Evolutionary conservation across 352 stramenopile genomes (phyloP), one percentile per base, ranked within the genome.

Genomic region (Chrysophaeum taylorii): DNA sequence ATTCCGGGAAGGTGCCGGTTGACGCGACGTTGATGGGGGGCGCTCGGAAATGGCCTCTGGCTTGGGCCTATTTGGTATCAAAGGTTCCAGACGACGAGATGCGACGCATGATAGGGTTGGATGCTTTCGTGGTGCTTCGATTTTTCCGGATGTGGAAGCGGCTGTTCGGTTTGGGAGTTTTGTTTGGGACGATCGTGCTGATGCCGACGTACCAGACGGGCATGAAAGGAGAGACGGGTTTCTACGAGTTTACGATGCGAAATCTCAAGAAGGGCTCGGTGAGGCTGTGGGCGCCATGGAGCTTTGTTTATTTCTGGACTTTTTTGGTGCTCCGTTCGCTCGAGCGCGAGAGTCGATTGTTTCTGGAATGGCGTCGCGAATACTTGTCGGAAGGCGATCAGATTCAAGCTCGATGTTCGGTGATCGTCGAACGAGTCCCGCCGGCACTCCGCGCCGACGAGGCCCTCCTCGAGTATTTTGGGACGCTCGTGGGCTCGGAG

Each of bases 381-480:
- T 82, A 76, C 75, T 73, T 84, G 62, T 25, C 23, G 23, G 54
- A 45, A 27, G 71, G 67, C 7, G 42, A 63, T 27, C 35, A 53
- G 25, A 61, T 63, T 39, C 53, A 73, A 43, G 33, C 29, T 35
- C 69, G 43, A 53, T 77, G 27, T 41, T 75, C 79, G 27, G 60
- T 89, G 0, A 74, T 80, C 64, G 73, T 89, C 18, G 84, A 89
- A 68, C 81, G 84, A 43, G 81, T 89, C 36, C 84, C 84, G 2
- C 45, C 73, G 31, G 76, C 80, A 43, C 70, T 89, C 36, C 72
- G 81, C 64, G 81, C 73, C 42, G 83, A 87, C 66, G 79, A 76
- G 23, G 79, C 78, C 2, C 72, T 89, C 0, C 81, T 75, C 69
- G 75, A 84, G 35, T 89, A 88, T 67, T 89, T 89, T 70, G 76